These are phyloP conservation scores for Peniophora sp. DNA, from an alignment of 1,284 basidiomycete genomes.

Conservation along the genomic window DNA sequence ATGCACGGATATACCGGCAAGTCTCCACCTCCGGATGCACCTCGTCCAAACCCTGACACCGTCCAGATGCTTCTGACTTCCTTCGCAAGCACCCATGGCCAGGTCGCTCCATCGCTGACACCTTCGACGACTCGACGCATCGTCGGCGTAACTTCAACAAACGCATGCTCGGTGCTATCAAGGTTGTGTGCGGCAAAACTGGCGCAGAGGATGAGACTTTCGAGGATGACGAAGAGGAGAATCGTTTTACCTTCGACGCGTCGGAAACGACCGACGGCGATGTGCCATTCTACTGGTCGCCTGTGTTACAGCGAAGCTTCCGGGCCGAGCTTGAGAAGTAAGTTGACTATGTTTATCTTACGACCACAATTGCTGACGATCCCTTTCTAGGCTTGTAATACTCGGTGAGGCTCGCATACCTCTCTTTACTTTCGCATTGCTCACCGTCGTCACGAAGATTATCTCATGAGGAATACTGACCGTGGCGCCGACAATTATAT, in stretches of 20 bases:
- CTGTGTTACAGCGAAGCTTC: conserved; percentile 69
- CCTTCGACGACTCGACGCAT: conserved; percentile 76
- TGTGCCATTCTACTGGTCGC: conserved; percentile 76
- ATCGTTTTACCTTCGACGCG: conserved; percentile 54
- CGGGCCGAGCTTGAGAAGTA: conserved; percentile 84
- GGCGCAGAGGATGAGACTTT: conserved; percentile 62
- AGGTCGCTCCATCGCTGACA: conserved; percentile 74
- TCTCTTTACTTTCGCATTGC: conserved; percentile 1
- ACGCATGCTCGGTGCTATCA: conserved; percentile 56
- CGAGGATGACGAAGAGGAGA: conserved; percentile 65
- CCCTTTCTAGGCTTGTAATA: conserved; percentile 59
- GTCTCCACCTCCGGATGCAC: conserved; percentile 1
- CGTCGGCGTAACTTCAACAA: conserved; percentile 57
- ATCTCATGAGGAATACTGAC: conserved; percentile 85
- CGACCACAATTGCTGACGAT: conserved; percentile 5
- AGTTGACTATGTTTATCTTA: conserved; percentile 14
- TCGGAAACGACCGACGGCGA: conserved; percentile 45
- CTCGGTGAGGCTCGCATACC: conserved; percentile 41
- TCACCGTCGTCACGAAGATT: conserved; percentile 40
- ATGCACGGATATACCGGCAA: conserved; percentile 75
- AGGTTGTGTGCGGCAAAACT: conserved; percentile 73
- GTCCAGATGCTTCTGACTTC: conserved; percentile 78
- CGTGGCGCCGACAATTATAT: conserved; percentile 82
- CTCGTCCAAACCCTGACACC: neutral
- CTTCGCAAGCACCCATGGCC: conserved; percentile 84